phyloP scores from a whole-genome alignment of 2,329 filamentous ascomycete species.

The Paraphaeosphaeria minitans region DNA sequence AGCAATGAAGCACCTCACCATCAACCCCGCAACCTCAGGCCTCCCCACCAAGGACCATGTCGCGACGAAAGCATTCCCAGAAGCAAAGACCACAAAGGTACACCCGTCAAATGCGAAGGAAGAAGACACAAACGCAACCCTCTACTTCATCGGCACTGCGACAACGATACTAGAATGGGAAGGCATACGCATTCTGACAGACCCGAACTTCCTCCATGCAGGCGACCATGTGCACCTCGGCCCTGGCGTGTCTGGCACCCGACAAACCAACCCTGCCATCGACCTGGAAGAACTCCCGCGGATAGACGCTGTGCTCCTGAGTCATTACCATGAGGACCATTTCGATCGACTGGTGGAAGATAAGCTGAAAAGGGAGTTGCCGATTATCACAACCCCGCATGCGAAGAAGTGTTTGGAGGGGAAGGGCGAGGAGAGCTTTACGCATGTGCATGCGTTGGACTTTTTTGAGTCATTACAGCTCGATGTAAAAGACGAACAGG shows the following conservation, averaged over 20 bases:
- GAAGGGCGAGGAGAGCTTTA: conserved; percentile 58
- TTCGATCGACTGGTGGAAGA: conserved; percentile 61
- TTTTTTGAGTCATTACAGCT: conserved; percentile 60
- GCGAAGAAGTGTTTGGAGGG: conserved; percentile 59
- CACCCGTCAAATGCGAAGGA: conserved; percentile 47
- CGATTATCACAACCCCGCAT: conserved; percentile 68
- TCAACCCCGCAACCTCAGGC: conserved; percentile 46
- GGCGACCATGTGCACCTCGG: conserved; percentile 71
- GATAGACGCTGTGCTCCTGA: conserved; percentile 65
- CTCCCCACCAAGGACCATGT: conserved; percentile 49
- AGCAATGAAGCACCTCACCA: conserved; percentile 48
- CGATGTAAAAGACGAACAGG: conserved; percentile 41
- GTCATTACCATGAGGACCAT: conserved; percentile 68
- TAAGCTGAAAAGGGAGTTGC: conserved; percentile 58
- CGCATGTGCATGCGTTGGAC: conserved; percentile 60
- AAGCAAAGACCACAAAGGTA: conserved; percentile 52
- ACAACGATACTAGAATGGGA: conserved; percentile 62
- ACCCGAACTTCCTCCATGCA: conserved; percentile 62
- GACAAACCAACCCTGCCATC: conserved; percentile 64
- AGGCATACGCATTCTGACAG: conserved; percentile 60
- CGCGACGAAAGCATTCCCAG: conserved; percentile 44
- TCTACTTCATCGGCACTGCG: conserved; percentile 63
- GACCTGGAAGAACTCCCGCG: conserved; percentile 64
- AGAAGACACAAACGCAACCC: conserved; percentile 49
- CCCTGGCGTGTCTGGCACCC: conserved; percentile 62